A percentile compares a stretch with the other conserved stretches of the same genome.
Conservation (phyloP, 2,329 filamentous ascomycete species). For the Fusarium robinianum region DNA sequence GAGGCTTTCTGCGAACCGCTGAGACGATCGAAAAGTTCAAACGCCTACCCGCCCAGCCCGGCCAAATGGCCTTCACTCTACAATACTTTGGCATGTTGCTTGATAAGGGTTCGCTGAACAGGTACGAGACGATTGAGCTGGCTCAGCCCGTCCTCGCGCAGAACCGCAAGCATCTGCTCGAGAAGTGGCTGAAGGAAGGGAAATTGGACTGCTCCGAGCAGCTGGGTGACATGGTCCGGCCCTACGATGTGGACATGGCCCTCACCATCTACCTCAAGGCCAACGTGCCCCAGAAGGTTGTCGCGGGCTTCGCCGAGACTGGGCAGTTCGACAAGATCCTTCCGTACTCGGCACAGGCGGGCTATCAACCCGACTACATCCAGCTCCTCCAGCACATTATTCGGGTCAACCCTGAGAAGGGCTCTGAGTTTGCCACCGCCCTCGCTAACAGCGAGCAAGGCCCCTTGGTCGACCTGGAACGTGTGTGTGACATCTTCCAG, state of each 20-base stretch:
- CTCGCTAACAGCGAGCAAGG: conserved; percentile 88
- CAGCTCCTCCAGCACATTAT: conserved; percentile 91
- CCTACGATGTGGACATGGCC: conserved; percentile 86
- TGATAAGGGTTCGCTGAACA: conserved; percentile 92
- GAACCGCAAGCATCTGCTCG: conserved; percentile 91
- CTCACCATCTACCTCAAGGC: conserved; percentile 89
- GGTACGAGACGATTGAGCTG: conserved; percentile 91
- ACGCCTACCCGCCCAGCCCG: conserved; percentile 75
- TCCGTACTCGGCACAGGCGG: conserved; percentile 80
- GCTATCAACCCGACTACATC: conserved; percentile 95
- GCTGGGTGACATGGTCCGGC: conserved; percentile 89
- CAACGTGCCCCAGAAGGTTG: conserved; percentile 89
- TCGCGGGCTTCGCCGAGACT: conserved; percentile 92
- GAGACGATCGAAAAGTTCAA: conserved; percentile 98
- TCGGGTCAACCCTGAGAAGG: conserved; percentile 89
- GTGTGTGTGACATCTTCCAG: conserved; percentile 97
- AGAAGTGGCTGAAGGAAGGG: conserved; percentile 97
- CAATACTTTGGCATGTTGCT: conserved; percentile 98
- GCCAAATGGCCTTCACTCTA: conserved; percentile 89
- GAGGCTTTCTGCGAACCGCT: conserved; percentile 90
- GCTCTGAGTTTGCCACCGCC: conserved; percentile 89
- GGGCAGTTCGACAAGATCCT: conserved; percentile 97
- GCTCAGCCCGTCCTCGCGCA: conserved; percentile 91
- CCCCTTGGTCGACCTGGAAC: conserved; percentile 87
- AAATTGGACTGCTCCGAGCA: conserved; percentile 97